Conservation (phyloP, 305 asterid species). For the Fraxinus sp. region DNA sequence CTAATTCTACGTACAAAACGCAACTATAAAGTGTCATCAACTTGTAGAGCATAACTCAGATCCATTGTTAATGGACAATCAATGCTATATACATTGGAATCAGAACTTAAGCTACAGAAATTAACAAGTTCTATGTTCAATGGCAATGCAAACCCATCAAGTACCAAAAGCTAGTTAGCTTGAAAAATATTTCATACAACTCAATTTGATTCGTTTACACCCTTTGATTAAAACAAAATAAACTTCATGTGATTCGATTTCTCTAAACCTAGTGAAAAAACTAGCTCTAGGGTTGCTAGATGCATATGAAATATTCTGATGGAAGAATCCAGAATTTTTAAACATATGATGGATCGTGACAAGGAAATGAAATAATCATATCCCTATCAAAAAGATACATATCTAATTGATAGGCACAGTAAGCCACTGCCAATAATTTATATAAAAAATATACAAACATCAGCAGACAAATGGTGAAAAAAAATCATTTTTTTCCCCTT, state of each 20-base stretch:
- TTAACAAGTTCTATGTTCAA: not conserved
- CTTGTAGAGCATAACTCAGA: not conserved
- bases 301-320: conserved; percentile 18
- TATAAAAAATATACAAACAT: conserved; percentile 18
- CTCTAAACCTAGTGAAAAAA: conserved; percentile 21
- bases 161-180: not conserved
- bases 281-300: conserved; percentile 17
- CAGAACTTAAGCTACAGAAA: not conserved
- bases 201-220: not conserved
- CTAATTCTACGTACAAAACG: not conserved
- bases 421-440: conserved; percentile 39
- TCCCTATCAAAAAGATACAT: conserved; percentile 22
- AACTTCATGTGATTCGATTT: not conserved
- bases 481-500: not conserved
- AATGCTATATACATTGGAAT: not conserved
- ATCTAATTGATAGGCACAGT: conserved; percentile 35
- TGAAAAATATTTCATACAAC: not conserved
- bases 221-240: not conserved
- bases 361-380: conserved; percentile 26
- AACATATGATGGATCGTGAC: conserved; percentile 25
- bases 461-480: conserved; percentile 1
- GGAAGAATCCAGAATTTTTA: conserved; percentile 31
- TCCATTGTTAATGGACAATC: not conserved
- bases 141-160: not conserved
- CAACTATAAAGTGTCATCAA: not conserved